Evolutionary conservation across 805 yeast species (phyloP), one percentile per base, ranked within the genome.

Genomic region (Myxozyma kluyveri): DNA sequence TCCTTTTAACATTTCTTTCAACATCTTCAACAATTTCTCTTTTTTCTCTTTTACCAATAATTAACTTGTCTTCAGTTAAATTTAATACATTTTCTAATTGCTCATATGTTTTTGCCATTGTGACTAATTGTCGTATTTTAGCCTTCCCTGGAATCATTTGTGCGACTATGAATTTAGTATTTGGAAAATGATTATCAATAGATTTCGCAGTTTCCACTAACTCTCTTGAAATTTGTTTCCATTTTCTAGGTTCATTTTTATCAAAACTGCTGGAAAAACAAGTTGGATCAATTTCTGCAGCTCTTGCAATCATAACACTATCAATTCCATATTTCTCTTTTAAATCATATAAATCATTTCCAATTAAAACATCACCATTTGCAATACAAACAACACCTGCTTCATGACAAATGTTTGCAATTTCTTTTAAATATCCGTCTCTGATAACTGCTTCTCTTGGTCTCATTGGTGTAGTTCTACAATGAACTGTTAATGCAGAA

Each of bases 281-380:
- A 0, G 95, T 76, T 5, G 96, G 93, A 65, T 93, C 90, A 4
- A 77, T 65, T 69, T 93, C 98, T 0, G 97, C 98, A 27, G 82
- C 81, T 29, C 88, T 84, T 1, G 97, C 99, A 63, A 90, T 82
- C 99, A 93, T 91, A 4, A 88, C 90, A 3, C 98, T 96, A 46
- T 79, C 78, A 1, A 76, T 75, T 0, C 83, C 80, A 60, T 77
- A 78, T n/a, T 69, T 65, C 7, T 68, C 60, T 62, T 80, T 83
- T 38, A 90, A 63, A 23, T 71, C 70, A 5, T 61, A 54, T 54
- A 77, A 80, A 49, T 90, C 93, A 3, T 63, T 55, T 40, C 81
- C 72, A 45, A 79, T 73, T 44, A 69, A 69, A 3, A 93, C 69
- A 21, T 79, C 88, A 4, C 99, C 99, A 66, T 93, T 93, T 32